These are phyloP conservation scores for Stevia rebaudiana DNA, from an alignment of 140 eudicot genomes.

Conservation along the genomic window DNA sequence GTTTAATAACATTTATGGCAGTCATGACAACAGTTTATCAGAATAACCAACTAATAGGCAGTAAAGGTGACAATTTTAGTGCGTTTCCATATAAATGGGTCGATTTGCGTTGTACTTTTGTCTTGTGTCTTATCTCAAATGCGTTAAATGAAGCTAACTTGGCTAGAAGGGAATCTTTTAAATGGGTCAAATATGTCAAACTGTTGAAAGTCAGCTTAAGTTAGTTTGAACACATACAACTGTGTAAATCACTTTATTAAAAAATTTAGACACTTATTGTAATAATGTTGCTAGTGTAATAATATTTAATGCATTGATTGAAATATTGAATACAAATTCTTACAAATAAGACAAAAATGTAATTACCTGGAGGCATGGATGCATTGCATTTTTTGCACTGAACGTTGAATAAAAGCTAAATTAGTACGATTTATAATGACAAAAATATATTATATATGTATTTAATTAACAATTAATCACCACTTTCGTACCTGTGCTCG, in stretches of 20 bases:
- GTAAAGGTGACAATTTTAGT: neutral
- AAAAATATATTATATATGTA: constrained; percentile 5
- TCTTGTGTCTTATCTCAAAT: neutral
- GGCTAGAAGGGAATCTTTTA: neutral
- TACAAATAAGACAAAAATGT: neutral
- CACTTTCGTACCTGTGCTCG: constrained; percentile 58
- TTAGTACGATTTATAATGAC: constrained; percentile 28
- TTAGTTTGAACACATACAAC: neutral
- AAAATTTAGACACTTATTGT: neutral
- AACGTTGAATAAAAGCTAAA: constrained; percentile 20
- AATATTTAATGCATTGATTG: neutral
- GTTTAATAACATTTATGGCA: neutral
- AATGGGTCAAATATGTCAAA: neutral
- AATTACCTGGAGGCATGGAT: constrained; percentile 54
- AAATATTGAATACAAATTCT: neutral
- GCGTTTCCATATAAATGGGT: neutral
- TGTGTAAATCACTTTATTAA: neutral
- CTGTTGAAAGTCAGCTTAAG: neutral
- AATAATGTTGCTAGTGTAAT: neutral
- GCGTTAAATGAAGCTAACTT: neutral
- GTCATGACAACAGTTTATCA: neutral
- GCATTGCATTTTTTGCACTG: constrained; percentile 94
- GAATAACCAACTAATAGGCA: neutral
- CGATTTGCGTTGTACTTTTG: no score
- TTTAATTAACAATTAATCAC: neutral